Conservation (phyloP, 2,329 filamentous ascomycete species). For the Aurifilum marmelostoma region DNA sequence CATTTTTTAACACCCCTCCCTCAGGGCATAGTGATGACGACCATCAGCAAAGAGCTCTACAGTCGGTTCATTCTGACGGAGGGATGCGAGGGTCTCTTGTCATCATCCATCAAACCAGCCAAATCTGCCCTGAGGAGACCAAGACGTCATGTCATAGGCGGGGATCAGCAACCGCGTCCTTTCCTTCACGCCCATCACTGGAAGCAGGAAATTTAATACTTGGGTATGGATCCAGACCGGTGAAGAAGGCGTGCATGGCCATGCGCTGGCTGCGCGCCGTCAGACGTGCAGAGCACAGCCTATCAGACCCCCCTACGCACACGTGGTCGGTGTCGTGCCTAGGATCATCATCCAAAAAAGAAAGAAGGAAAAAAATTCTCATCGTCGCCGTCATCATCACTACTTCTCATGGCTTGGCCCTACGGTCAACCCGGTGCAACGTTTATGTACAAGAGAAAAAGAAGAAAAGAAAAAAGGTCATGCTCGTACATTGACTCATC, state of each 20-base stretch:
- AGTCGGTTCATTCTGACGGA: background rate
- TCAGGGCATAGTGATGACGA: slow-evolving; percentile 18
- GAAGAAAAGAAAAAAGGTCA: background rate
- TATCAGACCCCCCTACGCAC: slow-evolving; percentile 1
- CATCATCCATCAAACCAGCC: background rate
- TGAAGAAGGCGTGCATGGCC: slow-evolving; percentile 8
- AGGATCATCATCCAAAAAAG: background rate
- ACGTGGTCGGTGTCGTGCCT: slow-evolving; percentile 4
- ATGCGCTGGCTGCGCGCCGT: slow-evolving; percentile 1
- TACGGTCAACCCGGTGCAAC: slow-evolving; percentile 8
- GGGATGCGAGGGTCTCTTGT: background rate
- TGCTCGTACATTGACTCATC: slow-evolving; percentile 13
- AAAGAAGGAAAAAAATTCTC: background rate
- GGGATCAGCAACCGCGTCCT: background rate
- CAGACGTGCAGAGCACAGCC: slow-evolving; percentile 16
- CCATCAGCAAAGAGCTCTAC: slow-evolving; percentile 8
- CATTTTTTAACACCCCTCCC: background rate
- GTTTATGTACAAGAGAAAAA: background rate
- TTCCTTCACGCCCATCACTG: background rate
- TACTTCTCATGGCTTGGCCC: background rate
- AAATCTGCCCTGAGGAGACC: background rate
- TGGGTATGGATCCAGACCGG: slow-evolving; percentile 12
- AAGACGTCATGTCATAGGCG: background rate
- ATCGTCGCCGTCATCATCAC: background rate
- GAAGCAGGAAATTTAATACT: background rate